Percentiles rank a stretch among this genome's conserved stretches.
Conservation (phyloP, 345 rosid species). For the Euphorbia peplus region DNA sequence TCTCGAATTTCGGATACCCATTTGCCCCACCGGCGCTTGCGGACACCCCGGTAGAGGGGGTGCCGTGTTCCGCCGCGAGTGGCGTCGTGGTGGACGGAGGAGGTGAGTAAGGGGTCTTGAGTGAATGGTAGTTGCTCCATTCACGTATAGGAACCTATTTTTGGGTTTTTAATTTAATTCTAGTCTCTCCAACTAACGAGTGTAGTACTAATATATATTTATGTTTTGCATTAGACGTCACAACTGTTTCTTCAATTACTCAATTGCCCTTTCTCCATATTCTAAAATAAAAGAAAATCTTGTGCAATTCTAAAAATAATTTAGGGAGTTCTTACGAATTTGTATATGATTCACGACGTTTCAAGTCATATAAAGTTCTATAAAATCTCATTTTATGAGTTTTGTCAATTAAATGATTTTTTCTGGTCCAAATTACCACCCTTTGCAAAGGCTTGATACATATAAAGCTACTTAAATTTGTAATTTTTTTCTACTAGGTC, state of each 20-base stretch:
- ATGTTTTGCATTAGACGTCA: neutral
- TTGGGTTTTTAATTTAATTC: neutral
- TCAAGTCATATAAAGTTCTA: no score
- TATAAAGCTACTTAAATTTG: no score
- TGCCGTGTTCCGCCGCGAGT: constrained; percentile 45
- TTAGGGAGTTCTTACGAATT: no score
- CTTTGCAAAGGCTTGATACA: no score
- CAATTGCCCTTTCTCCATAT: neutral
- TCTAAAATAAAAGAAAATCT: no score
- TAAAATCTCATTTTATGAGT: no score
- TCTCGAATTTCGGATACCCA: constrained; percentile 94
- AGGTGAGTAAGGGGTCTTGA: constrained; percentile 28
- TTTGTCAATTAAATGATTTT: no score
- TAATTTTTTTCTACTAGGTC: no score
- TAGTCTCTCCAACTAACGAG: neutral
- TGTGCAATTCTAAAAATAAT: no score
- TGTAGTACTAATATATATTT: constrained; percentile 21
- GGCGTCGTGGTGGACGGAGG: constrained; percentile 2
- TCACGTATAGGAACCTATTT: constrained; percentile 25
- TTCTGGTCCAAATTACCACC: no score
- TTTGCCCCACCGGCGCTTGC: constrained; percentile 84
- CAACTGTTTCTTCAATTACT: constrained; percentile 11
- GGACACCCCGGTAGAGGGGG: constrained; percentile 64
- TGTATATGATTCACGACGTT: no score
- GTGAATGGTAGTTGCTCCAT: constrained; percentile 48